Conservation (phyloP, 1,284 basidiomycete species). For the Cystobasidium slooffiae region DNA sequence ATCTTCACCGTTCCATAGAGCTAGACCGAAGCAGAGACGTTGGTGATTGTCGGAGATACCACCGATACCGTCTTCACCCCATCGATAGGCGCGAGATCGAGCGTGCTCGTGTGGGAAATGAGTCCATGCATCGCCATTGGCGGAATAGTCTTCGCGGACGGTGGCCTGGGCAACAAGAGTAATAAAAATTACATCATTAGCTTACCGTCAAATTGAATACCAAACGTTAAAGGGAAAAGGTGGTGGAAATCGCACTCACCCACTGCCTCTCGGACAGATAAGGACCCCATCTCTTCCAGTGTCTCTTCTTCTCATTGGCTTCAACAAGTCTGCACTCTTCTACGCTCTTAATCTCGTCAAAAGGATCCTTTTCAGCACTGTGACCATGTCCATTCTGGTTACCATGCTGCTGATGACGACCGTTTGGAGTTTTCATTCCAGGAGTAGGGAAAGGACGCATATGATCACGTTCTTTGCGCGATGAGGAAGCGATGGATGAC, state of each 20-base stretch:
- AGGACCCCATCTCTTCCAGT: conserved; percentile 99
- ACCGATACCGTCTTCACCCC: conserved; percentile 97
- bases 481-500: conserved; percentile 17
- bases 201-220: neutral
- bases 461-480: conserved; percentile 30
- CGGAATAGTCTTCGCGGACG: conserved; percentile 96
- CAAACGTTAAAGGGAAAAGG: neutral
- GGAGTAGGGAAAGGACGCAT: conserved; percentile 53
- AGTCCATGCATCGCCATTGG: conserved; percentile 94
- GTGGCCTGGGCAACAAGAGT: conserved; percentile 70
- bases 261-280: conserved; percentile 97
- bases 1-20: conserved; percentile 94
- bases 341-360: conserved; percentile 58
- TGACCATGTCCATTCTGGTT: conserved; percentile 10
- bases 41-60: conserved; percentile 97
- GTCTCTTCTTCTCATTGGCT: conserved; percentile 70
- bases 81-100: conserved; percentile 90
- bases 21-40: conserved; percentile 84
- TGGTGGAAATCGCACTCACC: conserved; percentile 63
- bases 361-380: conserved; percentile 45
- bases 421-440: conserved; percentile 47
- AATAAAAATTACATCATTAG: conserved; percentile 35
- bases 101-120: conserved; percentile 97
- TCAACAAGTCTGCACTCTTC: conserved; percentile 59
- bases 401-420: neutral